A percentile compares a stretch with the other conserved stretches of the same genome.
Evolutionary conservation across 768 basidiomycete species (phyloP).

Genomic region (Auricularia heimuer): DNA sequence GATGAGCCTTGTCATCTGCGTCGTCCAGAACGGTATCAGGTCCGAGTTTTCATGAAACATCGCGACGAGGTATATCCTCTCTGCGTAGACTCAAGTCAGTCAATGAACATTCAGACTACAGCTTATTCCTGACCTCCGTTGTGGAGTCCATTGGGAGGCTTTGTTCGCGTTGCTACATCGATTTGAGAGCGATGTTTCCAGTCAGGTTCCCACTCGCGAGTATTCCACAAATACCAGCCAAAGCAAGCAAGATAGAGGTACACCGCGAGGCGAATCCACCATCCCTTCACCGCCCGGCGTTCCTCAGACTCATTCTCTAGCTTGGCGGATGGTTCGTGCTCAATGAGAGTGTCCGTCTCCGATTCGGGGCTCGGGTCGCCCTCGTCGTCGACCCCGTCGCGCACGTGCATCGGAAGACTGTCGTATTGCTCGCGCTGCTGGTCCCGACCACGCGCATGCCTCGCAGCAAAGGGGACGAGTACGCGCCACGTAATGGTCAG

Average conservation of each 20-base stretch:
- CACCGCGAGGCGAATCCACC: background rate
- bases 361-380: background rate
- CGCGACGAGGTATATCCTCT: constrained; percentile 31
- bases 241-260: background rate
- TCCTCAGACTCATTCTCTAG: background rate
- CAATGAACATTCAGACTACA: background rate
- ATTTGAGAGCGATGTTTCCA: background rate
- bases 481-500: background rate
- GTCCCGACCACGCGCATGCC: background rate
- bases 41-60: constrained; percentile 31
- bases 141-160: background rate
- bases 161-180: background rate
- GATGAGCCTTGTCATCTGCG: constrained; percentile 24
- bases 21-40: constrained; percentile 31
- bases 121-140: background rate
- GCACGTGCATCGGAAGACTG: background rate
- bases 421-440: background rate
- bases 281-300: background rate
- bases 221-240: background rate
- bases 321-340: background rate
- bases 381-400: background rate
- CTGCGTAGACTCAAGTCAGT: constrained; percentile 9
- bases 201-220: background rate
- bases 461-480: background rate
- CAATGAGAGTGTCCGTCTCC: background rate